A percentile compares a stretch with the other conserved stretches of the same genome.
phyloP scores from a whole-genome alignment of 768 basidiomycete genomes.

The Agrocybe pediades region DNA sequence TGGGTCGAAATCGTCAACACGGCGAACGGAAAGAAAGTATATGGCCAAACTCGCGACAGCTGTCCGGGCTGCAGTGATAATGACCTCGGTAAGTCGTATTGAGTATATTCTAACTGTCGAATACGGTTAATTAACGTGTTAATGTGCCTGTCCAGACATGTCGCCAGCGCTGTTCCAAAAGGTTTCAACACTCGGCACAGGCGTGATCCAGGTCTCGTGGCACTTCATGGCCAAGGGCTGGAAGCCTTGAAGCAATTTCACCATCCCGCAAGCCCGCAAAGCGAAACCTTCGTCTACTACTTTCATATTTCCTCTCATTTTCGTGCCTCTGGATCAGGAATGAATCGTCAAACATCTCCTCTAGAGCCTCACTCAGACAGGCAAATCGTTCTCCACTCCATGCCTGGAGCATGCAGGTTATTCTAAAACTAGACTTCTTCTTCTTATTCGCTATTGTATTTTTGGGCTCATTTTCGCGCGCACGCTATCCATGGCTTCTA shows the following conservation, averaged over 20 bases:
- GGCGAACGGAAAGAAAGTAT: constrained; percentile 50
- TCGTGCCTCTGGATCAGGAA: not conserved
- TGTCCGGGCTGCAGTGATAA: constrained; percentile 54
- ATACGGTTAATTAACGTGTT: not conserved
- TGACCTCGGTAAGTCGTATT: constrained; percentile 54
- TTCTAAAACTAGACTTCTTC: too few species aligned
- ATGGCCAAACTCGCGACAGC: constrained; percentile 55
- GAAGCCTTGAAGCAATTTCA: constrained; percentile 8
- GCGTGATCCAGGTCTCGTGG: constrained; percentile 61
- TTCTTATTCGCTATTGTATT: not conserved
- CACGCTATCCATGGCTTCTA: not conserved
- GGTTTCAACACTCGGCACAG: constrained; percentile 46
- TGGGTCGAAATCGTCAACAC: constrained; percentile 62
- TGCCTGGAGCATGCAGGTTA: too few species aligned
- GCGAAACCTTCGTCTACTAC: not conserved
- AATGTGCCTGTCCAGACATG: constrained; percentile 50
- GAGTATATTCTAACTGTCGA: not conserved
- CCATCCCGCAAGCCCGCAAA: not conserved
- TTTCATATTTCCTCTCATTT: not conserved
- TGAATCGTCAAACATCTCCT: too few species aligned
- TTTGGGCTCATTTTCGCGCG: not conserved
- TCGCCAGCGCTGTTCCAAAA: constrained; percentile 61
- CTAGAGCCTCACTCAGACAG: too few species aligned
- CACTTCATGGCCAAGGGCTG: constrained; percentile 46
- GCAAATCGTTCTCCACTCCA: too few species aligned